Evolutionary conservation across 371 early-diverging fungal genomes (phyloP), one percentile per base, ranked within the genome.

Genomic region (Dichotomocladium elegans): DNA sequence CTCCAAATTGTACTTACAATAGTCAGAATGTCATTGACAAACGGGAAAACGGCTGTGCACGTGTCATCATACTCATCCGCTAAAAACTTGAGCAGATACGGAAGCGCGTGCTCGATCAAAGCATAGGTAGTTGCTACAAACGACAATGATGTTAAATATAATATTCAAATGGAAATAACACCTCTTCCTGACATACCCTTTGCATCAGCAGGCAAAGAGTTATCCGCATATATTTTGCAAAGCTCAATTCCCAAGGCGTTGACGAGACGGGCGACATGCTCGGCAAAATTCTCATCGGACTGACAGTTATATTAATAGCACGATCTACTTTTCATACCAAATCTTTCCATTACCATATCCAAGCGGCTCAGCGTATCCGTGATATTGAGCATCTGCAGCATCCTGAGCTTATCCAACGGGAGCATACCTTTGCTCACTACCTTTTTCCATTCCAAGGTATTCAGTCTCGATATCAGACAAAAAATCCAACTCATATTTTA

Each of bases 341-440:
- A 10, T 26, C 5, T 9, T 31, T 24, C 34, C 14, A 21, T 66
- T 71, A 77, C 81, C 61, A 74, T 51, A 51, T 77, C 76, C 42
- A 81, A 67, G 22, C 77, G 70, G 10, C 64, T 67, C 61, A 95
- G 62, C 1, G 88, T 74, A 10, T 81, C 80, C 3, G 87, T 79
- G 9, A 94, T 60, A 51, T 85, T 80, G 33, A 97, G 77, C 57
- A 86, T 76, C 67, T 88, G 88, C 47, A 96, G 79, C 61, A 97
- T 79, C 34, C 80, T 81, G 41, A 96, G 67, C 68, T 96, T 96
- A 56, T 95, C 96, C 52, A 77, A 49, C 1, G 92, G 85, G 46
- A 81, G 75, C 96, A 95, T 97, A 26, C 98, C 98, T 60, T 97
- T 97, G 52, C 80, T 81, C 25, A 94, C 79, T 53, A 96, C 87